Base-by-base conservation (phyloP, 2,329 filamentous ascomycete genomes). In the Huntiella savannae region DNA sequence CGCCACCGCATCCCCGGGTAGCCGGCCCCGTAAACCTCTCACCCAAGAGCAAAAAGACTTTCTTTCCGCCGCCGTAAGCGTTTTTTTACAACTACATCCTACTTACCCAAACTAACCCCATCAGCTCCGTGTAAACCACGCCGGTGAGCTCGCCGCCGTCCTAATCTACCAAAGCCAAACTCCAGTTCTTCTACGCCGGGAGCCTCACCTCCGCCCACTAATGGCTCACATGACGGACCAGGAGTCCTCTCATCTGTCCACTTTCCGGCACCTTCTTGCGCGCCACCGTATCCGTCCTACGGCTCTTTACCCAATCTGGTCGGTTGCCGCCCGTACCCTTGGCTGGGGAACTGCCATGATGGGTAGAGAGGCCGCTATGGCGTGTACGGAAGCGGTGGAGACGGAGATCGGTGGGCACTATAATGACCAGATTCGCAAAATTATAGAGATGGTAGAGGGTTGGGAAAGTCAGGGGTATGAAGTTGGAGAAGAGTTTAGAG, bases 141-240 rank as follows among this genome's bases (percentile, higher is more conserved):
- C 91, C 17, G 91, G 91, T 58, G 91, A 98, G 64, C 75, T 98
- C n/a, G 91, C 91, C 46, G 91, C 91, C 28, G 88, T 84, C 19
- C 75, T 93, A 47, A 98, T 98, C 61, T 98, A 96, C 66, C 77
- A 76, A 1, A 79, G 84, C 2, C 91, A 98, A 62, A 88, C 77
- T 1, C 85, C 87, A 1, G 74, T 79, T n/a, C 65, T 96, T 45
- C 69, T 85, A 48, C 73, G 75, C 53, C 74, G 79, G 4, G 79
- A 95, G 59, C 88, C 91, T 1, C 82, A 94, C 58, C 77, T 98
- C 13, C 79, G 84, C 5, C 81, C 85, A 0, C 66, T 96, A 32
- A 94, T 98, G 85, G 75, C 79, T 55, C 91, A 96, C 70, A 98
- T 98, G 91, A 87, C 94, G 67, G 84, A 91, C 56, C 91, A 98